Conservation (phyloP, 352 stramenopile species). For the Phytopythium sindhum region DNA sequence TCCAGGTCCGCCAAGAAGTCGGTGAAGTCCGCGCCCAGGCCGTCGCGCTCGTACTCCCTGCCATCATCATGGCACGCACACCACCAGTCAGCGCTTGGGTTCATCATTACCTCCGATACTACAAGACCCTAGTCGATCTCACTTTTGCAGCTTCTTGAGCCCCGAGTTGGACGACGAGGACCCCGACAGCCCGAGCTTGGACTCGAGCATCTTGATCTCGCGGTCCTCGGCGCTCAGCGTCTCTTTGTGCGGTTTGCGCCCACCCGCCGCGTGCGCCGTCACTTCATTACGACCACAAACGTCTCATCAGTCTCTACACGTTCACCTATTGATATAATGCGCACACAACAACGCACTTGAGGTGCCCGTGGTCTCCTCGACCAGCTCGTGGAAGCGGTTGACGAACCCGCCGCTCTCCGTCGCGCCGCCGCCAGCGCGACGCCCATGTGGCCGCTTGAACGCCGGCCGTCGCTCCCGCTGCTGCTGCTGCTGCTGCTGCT, state of each 20-base stretch:
- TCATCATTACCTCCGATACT: not conserved
- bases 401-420: slow-evolving; percentile 23
- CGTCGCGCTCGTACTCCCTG: slow-evolving; percentile 79
- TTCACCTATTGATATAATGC: not conserved
- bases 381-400: slow-evolving; percentile 81
- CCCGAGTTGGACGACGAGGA: slow-evolving; percentile 30
- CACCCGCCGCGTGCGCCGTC: not conserved
- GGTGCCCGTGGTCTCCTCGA: slow-evolving; percentile 53
- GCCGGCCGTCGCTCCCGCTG: slow-evolving; percentile 12
- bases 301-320: not conserved
- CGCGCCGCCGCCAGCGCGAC: slow-evolving; percentile 8
- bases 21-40: slow-evolving; percentile 76
- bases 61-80: slow-evolving; percentile 8
- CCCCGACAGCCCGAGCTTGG: slow-evolving; percentile 50
- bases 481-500: slow-evolving; percentile 3
- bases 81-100: slow-evolving; percentile 6
- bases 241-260: slow-evolving; percentile 15
- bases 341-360: slow-evolving; percentile 16
- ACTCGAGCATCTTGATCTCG: slow-evolving; percentile 75
- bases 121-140: slow-evolving; percentile 9
- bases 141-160: slow-evolving; percentile 71
- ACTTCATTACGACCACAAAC: not conserved
- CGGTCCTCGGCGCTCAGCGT: slow-evolving; percentile 40
- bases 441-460: slow-evolving; percentile 4
- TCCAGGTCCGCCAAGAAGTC: slow-evolving; percentile 73